Base-by-base conservation (phyloP, 805 yeast species). In the Brettanomyces anomalus region DNA sequence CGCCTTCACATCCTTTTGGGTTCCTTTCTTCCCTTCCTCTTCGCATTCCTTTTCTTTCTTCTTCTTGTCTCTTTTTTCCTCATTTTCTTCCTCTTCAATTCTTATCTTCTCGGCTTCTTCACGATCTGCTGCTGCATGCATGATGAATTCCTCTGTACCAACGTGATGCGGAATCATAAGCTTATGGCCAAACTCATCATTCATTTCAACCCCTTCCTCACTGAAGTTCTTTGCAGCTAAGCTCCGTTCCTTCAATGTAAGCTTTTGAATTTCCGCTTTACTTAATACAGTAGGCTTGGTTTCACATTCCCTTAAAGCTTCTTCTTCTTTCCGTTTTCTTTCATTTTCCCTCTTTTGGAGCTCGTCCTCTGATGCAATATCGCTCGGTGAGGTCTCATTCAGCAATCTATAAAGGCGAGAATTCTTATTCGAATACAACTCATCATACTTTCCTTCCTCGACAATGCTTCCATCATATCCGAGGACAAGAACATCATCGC, bases 401-500 rank as follows among this genome's bases (percentile, higher is more conserved):
- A 64, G 44, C 28, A 64, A 48, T 45, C 50, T 58, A 51, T 60
- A 64, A 11, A 64, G 46, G 41, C 57, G 50, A 24, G 65, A 60
- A 4, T 54, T 49, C 26, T 53, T 51, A 66, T 75, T 60, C 4
- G 66, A 57, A 50, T 74, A 72, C 36, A 85, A 65, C 28, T 72
- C 77, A n/a, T 66, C 66, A 57, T 79, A 85, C 34, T 69, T 57
- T 14, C 94, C 95, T 26, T 81, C 77, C 60, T 85, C 95, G 1
- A 74, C 89, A 43, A 86, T 88, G 39, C 68, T 72, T 4, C 95
- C 94, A 32, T 81, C 76, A 36, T 75, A 72, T 4, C 89, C 90
- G 30, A 89, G 61, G 3, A 90, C 97, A 39, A 90, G 71, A 2
- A 90, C 81, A 47, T 88, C 73, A 39, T 87, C 83, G 51, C 94